Base-by-base conservation (phyloP, 179 eudicot species). In the Drosera spatulata region DNA sequence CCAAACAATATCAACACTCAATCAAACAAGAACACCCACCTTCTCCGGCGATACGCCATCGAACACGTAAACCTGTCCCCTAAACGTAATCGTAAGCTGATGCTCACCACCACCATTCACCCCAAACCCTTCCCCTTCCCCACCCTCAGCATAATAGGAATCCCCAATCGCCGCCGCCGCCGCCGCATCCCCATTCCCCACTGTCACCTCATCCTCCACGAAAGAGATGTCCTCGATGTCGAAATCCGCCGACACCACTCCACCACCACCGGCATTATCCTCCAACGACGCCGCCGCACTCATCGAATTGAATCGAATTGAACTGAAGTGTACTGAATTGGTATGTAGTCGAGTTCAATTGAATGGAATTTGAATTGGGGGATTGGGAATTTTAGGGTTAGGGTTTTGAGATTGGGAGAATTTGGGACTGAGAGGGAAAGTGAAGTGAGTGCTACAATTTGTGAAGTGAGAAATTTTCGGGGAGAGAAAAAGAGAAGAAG, bases 11-110 rank as follows among this genome's bases (percentile, higher is more conserved):
- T 6, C 49, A 45, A 45, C 33, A 22, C 33, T 22, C 8, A 10
- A 45, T 45, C 49, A 45, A 45, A 2, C 7, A 6, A 45, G 10
- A 10, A 37, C 4, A 45, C 0, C 11, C 3, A 87, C 86, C 86
- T 84, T 87, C 6, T 84, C 84, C 38, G 81, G 64, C 10, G 87
- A 66, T 14, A 87, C 88, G 56, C 76, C 75, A 62, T 87, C 96
- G 51, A 87, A 87, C 38, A 85, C 86, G 52, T 73, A 85, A 58
- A 82, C 79, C 63, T 79, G 83, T 0, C 88, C 89, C 0, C 76
- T 77, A 61, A 80, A 87, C 37, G 93, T 79, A 7, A 87, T 64
- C 11, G 89, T 81, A 44, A 87, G 87, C 73, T 82, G 87, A 43
- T 79, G 72, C 0, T 61, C 66, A 40, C 71, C 69, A 50, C 66